Evolutionary conservation across 73 alveolate species (phyloP).

Genomic region (Uronychia binucleata): DNA sequence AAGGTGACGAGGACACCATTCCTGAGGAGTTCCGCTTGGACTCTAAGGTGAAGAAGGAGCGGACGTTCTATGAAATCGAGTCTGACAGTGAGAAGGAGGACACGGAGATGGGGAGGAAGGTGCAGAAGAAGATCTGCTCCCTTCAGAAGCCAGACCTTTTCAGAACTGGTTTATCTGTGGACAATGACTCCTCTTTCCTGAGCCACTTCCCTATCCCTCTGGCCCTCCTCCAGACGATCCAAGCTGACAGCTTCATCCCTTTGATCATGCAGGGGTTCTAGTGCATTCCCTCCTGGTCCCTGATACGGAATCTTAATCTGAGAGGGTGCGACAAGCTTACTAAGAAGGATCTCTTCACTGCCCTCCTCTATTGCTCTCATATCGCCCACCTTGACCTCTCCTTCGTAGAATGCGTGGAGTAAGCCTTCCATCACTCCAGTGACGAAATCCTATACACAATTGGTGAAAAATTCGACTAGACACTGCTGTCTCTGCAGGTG

Average conservation of each 20-base stretch:
- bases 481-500: conserved; percentile 45
- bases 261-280: conserved; percentile 16
- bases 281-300: conserved; percentile 19
- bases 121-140: not conserved
- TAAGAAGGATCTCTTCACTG: not conserved
- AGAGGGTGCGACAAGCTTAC: conserved; percentile 22
- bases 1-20: not conserved
- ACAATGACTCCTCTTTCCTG: no score
- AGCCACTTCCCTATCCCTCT: conserved; percentile 8
- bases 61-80: no score
- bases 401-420: conserved; percentile 44
- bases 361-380: conserved; percentile 12
- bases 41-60: not conserved
- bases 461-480: conserved; percentile 17
- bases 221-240: conserved; percentile 17
- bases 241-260: conserved; percentile 11
- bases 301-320: conserved; percentile 21
- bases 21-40: no score
- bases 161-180: no score
- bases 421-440: conserved; percentile 1
- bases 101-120: not conserved
- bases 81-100: not conserved
- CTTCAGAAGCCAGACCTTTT: no score
- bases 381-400: conserved; percentile 57
- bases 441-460: conserved; percentile 38